Percentiles rank a stretch among this genome's conserved stretches.
phyloP scores from a whole-genome alignment of 2,329 filamentous ascomycete species.

The Neurospora crassa region DNA sequence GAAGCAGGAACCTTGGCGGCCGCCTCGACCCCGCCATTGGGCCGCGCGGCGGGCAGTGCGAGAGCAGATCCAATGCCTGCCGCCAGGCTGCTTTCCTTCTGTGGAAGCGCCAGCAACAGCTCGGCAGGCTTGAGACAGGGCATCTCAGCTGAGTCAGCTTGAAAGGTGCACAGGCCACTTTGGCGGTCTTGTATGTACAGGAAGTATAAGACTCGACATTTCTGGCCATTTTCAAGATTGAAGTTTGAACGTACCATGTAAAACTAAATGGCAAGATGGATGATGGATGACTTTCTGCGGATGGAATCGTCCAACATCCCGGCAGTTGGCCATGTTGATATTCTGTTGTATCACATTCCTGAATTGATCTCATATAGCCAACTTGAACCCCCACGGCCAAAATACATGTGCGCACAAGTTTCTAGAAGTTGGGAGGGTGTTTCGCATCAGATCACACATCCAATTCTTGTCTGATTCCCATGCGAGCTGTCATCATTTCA shows the following conservation, averaged over 20 bases:
- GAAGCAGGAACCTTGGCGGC: neutral
- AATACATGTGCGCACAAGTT: neutral
- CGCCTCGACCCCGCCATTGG: neutral
- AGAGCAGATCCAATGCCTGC: neutral
- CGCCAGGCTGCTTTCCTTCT: neutral
- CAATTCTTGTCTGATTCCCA: neutral
- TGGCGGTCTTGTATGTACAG: neutral
- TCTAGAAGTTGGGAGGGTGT: neutral
- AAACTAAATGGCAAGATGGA: neutral
- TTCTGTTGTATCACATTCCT: neutral
- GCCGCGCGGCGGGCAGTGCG: neutral
- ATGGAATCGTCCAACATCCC: neutral
- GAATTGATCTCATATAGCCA: neutral
- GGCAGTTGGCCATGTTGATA: neutral
- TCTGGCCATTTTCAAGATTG: neutral
- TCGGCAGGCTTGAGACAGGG: neutral
- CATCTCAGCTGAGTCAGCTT: neutral
- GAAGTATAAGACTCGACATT: too few relatives aligned
- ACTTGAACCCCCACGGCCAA: neutral
- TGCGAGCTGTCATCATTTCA: neutral
- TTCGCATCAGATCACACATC: neutral
- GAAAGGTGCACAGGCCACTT: neutral
- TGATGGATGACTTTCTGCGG: neutral
- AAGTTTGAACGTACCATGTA: neutral
- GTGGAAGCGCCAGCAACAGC: neutral